These are phyloP conservation scores for Colletotrichum higginsianum DNA, from an alignment of 2,329 filamentous ascomycete species.

Conservation along the genomic window DNA sequence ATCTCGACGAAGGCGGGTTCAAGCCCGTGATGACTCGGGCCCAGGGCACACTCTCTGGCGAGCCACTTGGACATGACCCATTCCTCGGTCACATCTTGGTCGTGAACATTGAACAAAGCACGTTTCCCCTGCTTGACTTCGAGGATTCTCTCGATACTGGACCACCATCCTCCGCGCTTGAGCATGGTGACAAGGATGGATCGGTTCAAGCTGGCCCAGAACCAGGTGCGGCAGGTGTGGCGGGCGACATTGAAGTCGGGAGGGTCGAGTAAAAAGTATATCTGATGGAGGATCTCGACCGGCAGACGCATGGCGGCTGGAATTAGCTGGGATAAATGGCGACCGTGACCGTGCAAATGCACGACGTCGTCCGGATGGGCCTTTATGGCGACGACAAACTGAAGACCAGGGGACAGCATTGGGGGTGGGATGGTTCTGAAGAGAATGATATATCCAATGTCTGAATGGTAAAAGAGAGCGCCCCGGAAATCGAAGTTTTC, in stretches of 20 bases:
- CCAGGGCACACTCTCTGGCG: constrained; percentile 56
- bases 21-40: constrained; percentile 10
- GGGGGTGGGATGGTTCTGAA: background rate
- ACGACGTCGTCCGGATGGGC: background rate
- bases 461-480: background rate
- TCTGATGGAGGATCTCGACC: constrained; percentile 55
- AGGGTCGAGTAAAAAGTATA: constrained; percentile 53
- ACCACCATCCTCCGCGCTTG: constrained; percentile 69
- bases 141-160: constrained; percentile 49
- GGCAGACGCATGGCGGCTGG: constrained; percentile 48
- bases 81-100: constrained; percentile 45
- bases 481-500: background rate
- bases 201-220: constrained; percentile 68
- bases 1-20: constrained; percentile 51
- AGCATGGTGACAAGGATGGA: constrained; percentile 67
- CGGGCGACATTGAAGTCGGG: constrained; percentile 72
- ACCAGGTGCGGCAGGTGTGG: constrained; percentile 73
- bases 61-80: constrained; percentile 59
- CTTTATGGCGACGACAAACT: background rate
- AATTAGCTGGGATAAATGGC: background rate
- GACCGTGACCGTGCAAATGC: background rate
- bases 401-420: background rate
- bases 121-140: background rate
- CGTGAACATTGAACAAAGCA: background rate
- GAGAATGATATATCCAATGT: background rate